Evolutionary conservation across 2,329 filamentous ascomycete genomes (phyloP).

Genomic region (Gyromitra esculenta): DNA sequence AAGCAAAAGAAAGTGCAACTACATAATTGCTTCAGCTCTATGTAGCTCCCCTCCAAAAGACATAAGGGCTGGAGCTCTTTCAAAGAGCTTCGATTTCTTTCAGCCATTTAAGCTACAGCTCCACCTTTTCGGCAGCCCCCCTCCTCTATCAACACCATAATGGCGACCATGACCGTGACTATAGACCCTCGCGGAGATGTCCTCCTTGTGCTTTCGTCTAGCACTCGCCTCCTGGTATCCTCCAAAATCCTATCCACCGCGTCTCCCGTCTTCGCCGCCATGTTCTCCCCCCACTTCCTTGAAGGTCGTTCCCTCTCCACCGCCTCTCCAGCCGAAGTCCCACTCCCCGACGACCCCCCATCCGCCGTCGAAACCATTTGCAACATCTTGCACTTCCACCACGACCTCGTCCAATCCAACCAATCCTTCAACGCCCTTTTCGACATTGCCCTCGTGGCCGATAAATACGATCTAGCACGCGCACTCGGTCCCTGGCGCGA

Average conservation of each 20-base stretch:
- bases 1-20: neutral
- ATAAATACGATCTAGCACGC: conserved; percentile 36
- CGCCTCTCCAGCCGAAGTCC: neutral
- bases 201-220: neutral
- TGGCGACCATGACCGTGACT: neutral
- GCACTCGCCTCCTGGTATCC: conserved; percentile 31
- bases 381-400: conserved; percentile 38
- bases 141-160: neutral
- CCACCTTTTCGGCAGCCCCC: neutral
- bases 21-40: neutral
- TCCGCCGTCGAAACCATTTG: conserved; percentile 15
- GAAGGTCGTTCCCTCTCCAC: conserved; percentile 34
- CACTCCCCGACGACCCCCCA: conserved; percentile 18
- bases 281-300: conserved; percentile 42
- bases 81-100: neutral
- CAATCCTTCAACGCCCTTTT: neutral
- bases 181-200: conserved; percentile 40
- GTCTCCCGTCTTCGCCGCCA: conserved; percentile 42
- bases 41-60: neutral
- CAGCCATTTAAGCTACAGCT: neutral
- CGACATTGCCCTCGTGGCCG: conserved; percentile 33
- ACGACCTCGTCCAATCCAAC: neutral
- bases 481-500: conserved; percentile 43
- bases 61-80: neutral
- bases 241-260: conserved; percentile 46